Evolutionary conservation across 78 protist genomes (phyloP), one percentile per base, ranked within the genome.

Genomic region (Pigoraptor vietnamica): DNA sequence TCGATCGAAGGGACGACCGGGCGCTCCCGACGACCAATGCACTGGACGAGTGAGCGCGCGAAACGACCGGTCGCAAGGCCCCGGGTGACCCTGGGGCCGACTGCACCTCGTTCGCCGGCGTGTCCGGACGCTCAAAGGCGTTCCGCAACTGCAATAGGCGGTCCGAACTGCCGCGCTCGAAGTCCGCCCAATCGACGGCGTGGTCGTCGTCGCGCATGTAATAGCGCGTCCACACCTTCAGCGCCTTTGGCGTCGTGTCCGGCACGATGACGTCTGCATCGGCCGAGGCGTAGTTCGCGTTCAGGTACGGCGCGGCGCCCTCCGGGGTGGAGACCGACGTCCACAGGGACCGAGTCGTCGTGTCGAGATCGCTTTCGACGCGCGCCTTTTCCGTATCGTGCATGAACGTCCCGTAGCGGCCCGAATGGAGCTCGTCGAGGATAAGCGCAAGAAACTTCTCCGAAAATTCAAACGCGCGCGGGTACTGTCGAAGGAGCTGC

Each of bases 381-480:
- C 88, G 88, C 88, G 35, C 35, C 38, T 35, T 6, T 24, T 83
- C 88, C 23, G 23, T 34, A 37, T 83, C 25, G 39, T 24, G 23
- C 39, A 83, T 0, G 23, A 83, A 83, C 24, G 88, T 83, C 24
- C 88, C 88, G 38, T 83, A 83, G 34, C 67, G 86, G 84, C 92
- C 0, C 25, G 88, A 35, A 32, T 87, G 88, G 55, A 87, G 38
- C 2, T 67, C 25, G 32, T 93, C 93, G 35, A 90, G 34, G 1
- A 95, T 24, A 6, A 6, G 19, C 14, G 37, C 0, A 34, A 98
- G 95, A 55, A 92, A 94, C 36, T 34, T 1, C 24, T 92, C 94
- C 88, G 92, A 96, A 89, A 96, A 98, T 95, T 98, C 98, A 89
- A 97, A 98, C 14, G 91, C 92, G 1, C 87, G n/a, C n/a, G 97